A percentile compares a stretch with the other conserved stretches of the same genome.
These are phyloP conservation scores for Canariomyces notabilis DNA, from an alignment of 2,329 filamentous ascomycete species.

Conservation along the genomic window DNA sequence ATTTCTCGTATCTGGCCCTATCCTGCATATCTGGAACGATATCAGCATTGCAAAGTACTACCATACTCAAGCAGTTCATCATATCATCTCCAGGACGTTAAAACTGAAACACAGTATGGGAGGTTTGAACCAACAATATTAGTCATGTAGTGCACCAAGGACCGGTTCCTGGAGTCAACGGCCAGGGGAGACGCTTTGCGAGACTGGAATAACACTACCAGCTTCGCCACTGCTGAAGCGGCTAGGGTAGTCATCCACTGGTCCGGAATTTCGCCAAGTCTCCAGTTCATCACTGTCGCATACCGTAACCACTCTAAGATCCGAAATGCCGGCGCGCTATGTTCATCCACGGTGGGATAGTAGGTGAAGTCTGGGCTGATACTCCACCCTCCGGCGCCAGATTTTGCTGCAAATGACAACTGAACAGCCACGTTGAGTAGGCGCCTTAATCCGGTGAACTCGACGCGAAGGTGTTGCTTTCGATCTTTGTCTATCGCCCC, in stretches of 20 bases:
- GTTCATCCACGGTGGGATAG: conserved; percentile 2
- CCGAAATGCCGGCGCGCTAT: neutral
- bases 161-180: neutral
- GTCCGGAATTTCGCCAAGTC: neutral
- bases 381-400: conserved; percentile 1
- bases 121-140: neutral
- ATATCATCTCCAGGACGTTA: no score
- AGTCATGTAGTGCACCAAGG: neutral
- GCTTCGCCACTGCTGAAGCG: neutral
- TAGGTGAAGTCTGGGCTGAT: conserved; percentile 4
- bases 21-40: neutral
- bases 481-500: neutral
- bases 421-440: conserved; percentile 4
- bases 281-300: no score
- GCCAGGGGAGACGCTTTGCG: neutral
- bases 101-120: no score
- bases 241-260: neutral
- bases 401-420: neutral
- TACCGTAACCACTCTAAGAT: neutral
- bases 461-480: neutral
- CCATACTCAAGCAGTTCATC: neutral
- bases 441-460: conserved; percentile 3
- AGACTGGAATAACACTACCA: neutral
- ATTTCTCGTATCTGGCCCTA: neutral
- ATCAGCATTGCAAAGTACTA: neutral